A percentile compares a stretch with the other conserved stretches of the same genome.
Conservation (phyloP, 208 protist genomes). For the Trichomonas gallinae region DNA sequence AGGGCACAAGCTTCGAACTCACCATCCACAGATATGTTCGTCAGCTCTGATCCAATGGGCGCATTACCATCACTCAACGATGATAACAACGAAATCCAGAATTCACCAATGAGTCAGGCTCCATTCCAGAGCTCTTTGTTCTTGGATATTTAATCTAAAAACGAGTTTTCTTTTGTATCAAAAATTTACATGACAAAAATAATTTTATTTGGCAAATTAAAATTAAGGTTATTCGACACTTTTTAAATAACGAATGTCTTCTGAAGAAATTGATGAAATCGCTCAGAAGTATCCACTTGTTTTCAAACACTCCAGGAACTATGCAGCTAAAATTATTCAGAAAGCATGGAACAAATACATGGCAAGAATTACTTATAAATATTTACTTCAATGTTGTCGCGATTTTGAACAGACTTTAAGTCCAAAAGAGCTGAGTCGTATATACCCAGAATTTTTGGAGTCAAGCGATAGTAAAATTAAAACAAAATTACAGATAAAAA, state of each 20-base stretch:
- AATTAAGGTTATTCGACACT: too few relatives aligned
- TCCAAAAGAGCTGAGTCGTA: neutral
- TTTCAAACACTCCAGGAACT: neutral
- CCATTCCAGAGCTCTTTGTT: neutral
- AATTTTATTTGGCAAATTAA: too few relatives aligned
- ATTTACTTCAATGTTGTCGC: neutral
- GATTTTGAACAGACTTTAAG: neutral
- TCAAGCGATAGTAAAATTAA: neutral
- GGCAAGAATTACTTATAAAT: neutral
- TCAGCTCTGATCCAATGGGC: neutral
- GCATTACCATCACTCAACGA: neutral
- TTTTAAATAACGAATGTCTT: neutral
- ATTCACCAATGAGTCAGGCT: neutral
- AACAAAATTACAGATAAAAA: neutral
- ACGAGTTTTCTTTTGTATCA: too few relatives aligned
- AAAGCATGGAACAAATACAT: neutral
- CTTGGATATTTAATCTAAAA: neutral
- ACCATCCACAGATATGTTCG: neutral
- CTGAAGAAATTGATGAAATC: neutral
- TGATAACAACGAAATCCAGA: neutral
- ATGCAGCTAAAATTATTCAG: neutral
- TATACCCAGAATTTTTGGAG: constrained; percentile 14
- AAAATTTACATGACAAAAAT: too few relatives aligned
- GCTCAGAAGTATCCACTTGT: neutral
- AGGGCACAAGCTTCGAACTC: neutral